These are phyloP conservation scores for Talaromyces liani DNA, from an alignment of 495 filamentous ascomycete species.

Conservation along the genomic window DNA sequence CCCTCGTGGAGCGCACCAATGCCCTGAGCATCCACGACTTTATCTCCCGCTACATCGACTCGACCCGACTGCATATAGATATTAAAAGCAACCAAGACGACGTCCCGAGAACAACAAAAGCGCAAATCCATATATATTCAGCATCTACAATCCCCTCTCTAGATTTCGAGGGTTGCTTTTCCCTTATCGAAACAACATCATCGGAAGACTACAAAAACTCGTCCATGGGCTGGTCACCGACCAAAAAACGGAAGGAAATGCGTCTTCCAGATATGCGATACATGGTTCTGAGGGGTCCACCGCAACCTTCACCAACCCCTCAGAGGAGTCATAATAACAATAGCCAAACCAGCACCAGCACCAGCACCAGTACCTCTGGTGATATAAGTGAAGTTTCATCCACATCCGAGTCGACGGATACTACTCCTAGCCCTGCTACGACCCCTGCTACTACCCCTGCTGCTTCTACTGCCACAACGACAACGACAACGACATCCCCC, in stretches of 20 bases:
- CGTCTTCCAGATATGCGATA: constrained; percentile 60
- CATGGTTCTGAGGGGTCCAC: constrained; percentile 42
- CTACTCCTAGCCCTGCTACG: neutral
- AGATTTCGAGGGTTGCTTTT: constrained; percentile 61
- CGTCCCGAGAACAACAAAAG: neutral
- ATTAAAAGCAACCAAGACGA: neutral
- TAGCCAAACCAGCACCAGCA: neutral
- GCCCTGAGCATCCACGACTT: constrained; percentile 27
- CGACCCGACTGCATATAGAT: constrained; percentile 10
- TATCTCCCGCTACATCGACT: constrained; percentile 21
- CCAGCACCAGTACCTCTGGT: neutral
- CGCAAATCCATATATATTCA: constrained; percentile 30
- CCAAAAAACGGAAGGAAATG: constrained; percentile 71
- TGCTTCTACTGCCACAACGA: neutral
- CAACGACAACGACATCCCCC: constrained; percentile 6
- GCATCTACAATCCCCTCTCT: constrained; percentile 35
- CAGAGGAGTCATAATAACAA: neutral
- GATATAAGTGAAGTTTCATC: neutral
- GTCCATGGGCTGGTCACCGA: constrained; percentile 59
- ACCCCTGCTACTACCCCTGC: neutral
- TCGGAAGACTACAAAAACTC: constrained; percentile 57
- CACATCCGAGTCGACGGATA: neutral
- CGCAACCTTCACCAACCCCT: neutral
- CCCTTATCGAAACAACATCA: constrained; percentile 65
- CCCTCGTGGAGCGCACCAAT: constrained; percentile 38